Conservation (phyloP, 2,329 filamentous ascomycete species). For the Dothideomycetes sp. region DNA sequence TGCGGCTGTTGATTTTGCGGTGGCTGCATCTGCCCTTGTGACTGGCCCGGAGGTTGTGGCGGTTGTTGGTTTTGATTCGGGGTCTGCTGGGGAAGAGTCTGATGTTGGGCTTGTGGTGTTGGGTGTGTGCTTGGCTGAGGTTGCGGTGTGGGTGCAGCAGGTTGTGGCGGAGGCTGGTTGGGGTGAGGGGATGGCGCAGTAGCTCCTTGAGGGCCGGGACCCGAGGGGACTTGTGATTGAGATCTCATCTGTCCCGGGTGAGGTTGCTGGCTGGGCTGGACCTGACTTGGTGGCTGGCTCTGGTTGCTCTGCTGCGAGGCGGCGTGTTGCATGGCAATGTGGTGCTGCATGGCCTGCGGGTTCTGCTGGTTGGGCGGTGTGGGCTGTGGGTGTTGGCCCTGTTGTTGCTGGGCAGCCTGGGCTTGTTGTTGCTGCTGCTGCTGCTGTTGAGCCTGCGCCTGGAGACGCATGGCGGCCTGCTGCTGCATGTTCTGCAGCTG, state of each 20-base stretch:
- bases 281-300: slow-evolving; percentile 30
- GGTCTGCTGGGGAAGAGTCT: slow-evolving; percentile 22
- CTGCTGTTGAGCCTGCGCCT: slow-evolving; percentile 22
- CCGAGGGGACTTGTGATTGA: slow-evolving; percentile 24
- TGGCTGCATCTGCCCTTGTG: slow-evolving; percentile 14
- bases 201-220: slow-evolving; percentile 1
- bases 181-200: slow-evolving; percentile 18
- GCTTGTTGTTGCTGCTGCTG: slow-evolving; percentile 12
- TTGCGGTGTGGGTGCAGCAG: slow-evolving; percentile 13
- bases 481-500: slow-evolving; percentile 22
- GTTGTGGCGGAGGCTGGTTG: slow-evolving; percentile 16
- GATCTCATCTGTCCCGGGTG: slow-evolving; percentile 28
- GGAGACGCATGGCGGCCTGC: slow-evolving; percentile 14
- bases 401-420: slow-evolving; percentile 10
- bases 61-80: slow-evolving; percentile 16
- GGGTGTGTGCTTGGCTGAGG: slow-evolving; percentile 19
- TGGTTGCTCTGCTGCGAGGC: slow-evolving; percentile 38
- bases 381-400: slow-evolving; percentile 26
- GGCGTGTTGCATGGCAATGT: slow-evolving; percentile 35
- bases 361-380: slow-evolving; percentile 20
- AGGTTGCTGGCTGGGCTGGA: slow-evolving; percentile 21
- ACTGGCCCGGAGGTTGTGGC: slow-evolving; percentile 12
- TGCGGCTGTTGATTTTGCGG: slow-evolving; percentile 22
- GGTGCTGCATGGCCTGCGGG: slow-evolving; percentile 29
- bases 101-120: slow-evolving; percentile 18